phyloP scores from a whole-genome alignment of 495 filamentous ascomycete species.

The Penicillium cataractarum region DNA sequence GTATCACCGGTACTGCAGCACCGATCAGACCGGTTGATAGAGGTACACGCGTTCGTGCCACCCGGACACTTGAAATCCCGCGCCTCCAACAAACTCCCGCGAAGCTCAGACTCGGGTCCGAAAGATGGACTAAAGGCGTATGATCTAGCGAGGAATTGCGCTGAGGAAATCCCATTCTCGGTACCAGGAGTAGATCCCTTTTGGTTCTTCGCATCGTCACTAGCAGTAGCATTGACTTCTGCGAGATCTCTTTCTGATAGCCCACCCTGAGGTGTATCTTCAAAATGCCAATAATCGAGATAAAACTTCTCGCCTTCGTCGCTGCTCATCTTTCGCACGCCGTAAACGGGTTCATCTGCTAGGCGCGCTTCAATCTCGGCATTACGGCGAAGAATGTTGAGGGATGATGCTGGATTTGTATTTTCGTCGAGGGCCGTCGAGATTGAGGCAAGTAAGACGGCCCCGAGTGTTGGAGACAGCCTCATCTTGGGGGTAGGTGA shows the following conservation, averaged over 20 bases:
- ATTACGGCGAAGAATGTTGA: slow-evolving; percentile 28
- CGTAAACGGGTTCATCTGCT: slow-evolving; percentile 25
- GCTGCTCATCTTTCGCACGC: slow-evolving; percentile 74
- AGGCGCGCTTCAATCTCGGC: slow-evolving; percentile 25
- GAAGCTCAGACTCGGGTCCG: slow-evolving; percentile 15
- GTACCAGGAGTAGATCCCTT: not conserved
- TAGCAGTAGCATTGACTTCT: not conserved
- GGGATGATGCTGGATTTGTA: not conserved
- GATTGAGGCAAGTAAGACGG: not conserved
- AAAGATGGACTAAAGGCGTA: slow-evolving; percentile 40
- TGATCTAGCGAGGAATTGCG: slow-evolving; percentile 28
- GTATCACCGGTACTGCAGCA: slow-evolving; percentile 72
- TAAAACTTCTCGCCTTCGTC: slow-evolving; percentile 89
- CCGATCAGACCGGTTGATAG: slow-evolving; percentile 70
- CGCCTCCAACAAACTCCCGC: slow-evolving; percentile 14
- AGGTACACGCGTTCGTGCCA: slow-evolving; percentile 66
- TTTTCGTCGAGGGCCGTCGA: not conserved
- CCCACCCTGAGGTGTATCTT: slow-evolving; percentile 6
- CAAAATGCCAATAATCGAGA: slow-evolving; percentile 62
- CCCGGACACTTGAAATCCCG: slow-evolving; percentile 74
- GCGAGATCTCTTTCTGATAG: slow-evolving; percentile 15
- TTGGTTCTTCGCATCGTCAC: not conserved
- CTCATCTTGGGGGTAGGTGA: too few relatives aligned
- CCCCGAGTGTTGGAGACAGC: not conserved
- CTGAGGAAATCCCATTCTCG: slow-evolving; percentile 10